These are phyloP conservation scores for Colletotrichum limetticola DNA, from an alignment of 2,329 filamentous ascomycete species.

Conservation along the genomic window DNA sequence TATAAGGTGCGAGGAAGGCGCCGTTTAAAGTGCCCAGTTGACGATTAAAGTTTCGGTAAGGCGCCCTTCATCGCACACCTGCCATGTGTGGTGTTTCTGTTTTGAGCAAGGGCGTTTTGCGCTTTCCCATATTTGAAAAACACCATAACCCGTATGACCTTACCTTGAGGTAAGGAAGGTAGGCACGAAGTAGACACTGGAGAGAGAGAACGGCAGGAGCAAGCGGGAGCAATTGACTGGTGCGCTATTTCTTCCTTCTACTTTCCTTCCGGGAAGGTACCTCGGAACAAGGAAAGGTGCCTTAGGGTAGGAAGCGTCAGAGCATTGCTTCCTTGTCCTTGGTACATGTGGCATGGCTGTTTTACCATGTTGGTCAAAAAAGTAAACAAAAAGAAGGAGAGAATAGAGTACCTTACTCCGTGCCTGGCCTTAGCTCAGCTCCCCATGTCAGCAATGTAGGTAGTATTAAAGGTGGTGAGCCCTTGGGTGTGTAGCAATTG, in stretches of 20 bases:
- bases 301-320: background rate
- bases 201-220: background rate
- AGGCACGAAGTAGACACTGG: too few species aligned
- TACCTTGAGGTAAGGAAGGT: background rate
- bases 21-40: background rate
- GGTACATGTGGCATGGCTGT: background rate
- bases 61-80: conserved; percentile 4
- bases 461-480: background rate
- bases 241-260: background rate
- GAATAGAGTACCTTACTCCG: background rate
- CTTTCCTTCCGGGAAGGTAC: background rate
- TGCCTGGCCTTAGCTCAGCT: background rate
- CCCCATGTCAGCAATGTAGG: background rate
- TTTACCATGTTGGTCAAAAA: background rate
- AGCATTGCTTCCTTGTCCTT: background rate
- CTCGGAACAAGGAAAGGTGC: background rate
- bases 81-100: conserved; percentile 24
- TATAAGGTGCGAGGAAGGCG: background rate
- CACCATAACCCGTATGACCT: too few species aligned
- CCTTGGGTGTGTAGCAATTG: background rate
- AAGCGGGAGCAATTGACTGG: background rate
- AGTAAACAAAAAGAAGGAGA: background rate
- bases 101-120: background rate
- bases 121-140: background rate
- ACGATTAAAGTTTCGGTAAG: conserved; percentile 26